Percentiles rank a stretch among this genome's conserved stretches.
phyloP scores from a whole-genome alignment of 2,329 filamentous ascomycete genomes.

The Pseudopyrenochaeta lycopersici region DNA sequence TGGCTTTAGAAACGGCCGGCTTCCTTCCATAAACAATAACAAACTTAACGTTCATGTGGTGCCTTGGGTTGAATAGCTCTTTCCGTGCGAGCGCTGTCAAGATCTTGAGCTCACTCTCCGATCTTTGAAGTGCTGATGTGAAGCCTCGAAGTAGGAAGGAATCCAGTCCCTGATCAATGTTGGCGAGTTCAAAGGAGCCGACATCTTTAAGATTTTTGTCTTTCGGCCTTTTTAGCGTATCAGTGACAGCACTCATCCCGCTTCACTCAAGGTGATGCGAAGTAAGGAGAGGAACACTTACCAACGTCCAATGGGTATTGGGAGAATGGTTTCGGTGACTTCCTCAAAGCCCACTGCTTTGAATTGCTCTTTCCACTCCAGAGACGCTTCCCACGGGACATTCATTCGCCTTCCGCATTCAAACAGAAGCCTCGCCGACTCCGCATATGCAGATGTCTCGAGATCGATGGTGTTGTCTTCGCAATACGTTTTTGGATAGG shows the following conservation, averaged over 20 bases:
- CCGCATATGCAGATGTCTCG: slow-evolving; percentile 10
- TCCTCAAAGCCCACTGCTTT: slow-evolving; percentile 8
- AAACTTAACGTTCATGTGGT: slow-evolving; percentile 13
- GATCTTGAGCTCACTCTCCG: slow-evolving; percentile 8
- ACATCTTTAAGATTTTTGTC: slow-evolving; percentile 23
- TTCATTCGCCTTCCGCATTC: slow-evolving; percentile 11
- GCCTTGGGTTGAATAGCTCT: slow-evolving; percentile 9
- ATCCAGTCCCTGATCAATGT: slow-evolving; percentile 13
- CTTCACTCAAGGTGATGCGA: not conserved
- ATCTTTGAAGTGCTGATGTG: slow-evolving; percentile 9
- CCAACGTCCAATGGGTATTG: slow-evolving; percentile 11
- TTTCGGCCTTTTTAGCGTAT: slow-evolving; percentile 15
- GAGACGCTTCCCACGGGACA: slow-evolving; percentile 8
- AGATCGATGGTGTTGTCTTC: slow-evolving; percentile 10
- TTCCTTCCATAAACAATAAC: slow-evolving; percentile 9
- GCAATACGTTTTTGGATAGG: slow-evolving; percentile 10
- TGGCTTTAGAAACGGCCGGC: not conserved
- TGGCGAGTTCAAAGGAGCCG: slow-evolving; percentile 18
- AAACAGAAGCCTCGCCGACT: slow-evolving; percentile 10
- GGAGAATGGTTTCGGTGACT: slow-evolving; percentile 8
- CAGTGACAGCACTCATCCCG: not conserved
- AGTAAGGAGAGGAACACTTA: not conserved
- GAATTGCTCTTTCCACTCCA: slow-evolving; percentile 10
- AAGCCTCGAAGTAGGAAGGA: slow-evolving; percentile 10
- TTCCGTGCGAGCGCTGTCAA: slow-evolving; percentile 8